Base-by-base conservation (phyloP, 257 asterid species). In the Nicotiana tomentosiformis region DNA sequence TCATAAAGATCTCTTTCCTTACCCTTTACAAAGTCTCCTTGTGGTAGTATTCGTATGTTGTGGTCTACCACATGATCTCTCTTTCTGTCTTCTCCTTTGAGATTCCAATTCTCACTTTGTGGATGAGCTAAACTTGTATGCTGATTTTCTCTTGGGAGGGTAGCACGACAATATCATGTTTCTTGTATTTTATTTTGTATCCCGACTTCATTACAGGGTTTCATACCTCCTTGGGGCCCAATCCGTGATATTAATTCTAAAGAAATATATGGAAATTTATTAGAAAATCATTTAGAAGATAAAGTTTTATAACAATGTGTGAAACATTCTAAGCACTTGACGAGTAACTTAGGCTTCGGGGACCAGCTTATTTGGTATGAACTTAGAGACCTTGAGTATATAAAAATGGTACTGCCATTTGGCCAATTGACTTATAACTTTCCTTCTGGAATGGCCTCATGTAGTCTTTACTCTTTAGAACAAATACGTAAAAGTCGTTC, bases 341-440 rank as follows among this genome's bases (percentile, higher is more conserved):
- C 23, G 78, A 72, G 37, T 72, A 72, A 74, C 64, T 7, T 7
- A 26, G 18, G 80, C 62, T 26, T 33, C 18, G 62, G 43, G 80
- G 43, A 74, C 80, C 64, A 74, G 61, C 80, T 74, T 74, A 51
- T 51, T 49, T 26, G 62, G 26, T 74, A n/a, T 72, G 80, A 26
- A 35, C 43, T 35, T 35, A 68, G 30, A 68, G 30, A 43, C 46
- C 35, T 3, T 72, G 78, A 70, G 58, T 39, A 20, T n/a, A n/a
- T 43, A 43, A 49, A 46, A 49, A 72, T 72, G 79, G 79, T 23
- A 72, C 39, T 49, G 61, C 18, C 61, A 46, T 49, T 72, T 72
- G 79, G 57, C 79, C 79, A 72, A 72, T 46, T 46, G 78, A 72
- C 78, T 39, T n/a, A 39, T 39, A 39, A 53, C n/a, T 69, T 65